Evolutionary conservation across 2,329 filamentous ascomycete species (phyloP).

Genomic region (Paecilomyces variotii): DNA sequence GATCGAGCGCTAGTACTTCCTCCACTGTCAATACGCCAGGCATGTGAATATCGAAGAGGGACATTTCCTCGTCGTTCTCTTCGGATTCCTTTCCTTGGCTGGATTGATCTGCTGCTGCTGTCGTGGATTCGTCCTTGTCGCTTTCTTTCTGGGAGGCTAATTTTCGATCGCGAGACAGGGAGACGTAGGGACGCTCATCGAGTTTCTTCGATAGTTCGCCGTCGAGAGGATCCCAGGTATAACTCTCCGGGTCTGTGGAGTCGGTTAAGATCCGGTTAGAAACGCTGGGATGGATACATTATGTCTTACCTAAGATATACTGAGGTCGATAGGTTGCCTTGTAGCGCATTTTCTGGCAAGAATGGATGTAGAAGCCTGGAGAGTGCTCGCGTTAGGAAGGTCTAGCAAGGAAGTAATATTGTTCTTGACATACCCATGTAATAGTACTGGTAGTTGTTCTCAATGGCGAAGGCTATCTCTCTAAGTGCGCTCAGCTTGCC

Average conservation of each 20-base stretch:
- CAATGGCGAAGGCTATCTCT: slow-evolving; percentile 49
- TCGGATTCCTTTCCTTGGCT: slow-evolving; percentile 7
- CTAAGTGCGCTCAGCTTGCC: slow-evolving; percentile 56
- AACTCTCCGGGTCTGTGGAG: slow-evolving; percentile 38
- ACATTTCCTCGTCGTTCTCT: slow-evolving; percentile 34
- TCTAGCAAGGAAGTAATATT: neutral
- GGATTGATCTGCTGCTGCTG: neutral
- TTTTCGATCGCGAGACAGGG: slow-evolving; percentile 32
- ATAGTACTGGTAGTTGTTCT: slow-evolving; percentile 52
- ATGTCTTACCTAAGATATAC: slow-evolving; percentile 37
- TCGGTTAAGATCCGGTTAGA: slow-evolving; percentile 1
- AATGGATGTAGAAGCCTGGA: slow-evolving; percentile 55
- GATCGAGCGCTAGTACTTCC: slow-evolving; percentile 33
- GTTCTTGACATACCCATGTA: slow-evolving; percentile 48
- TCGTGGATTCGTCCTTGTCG: slow-evolving; percentile 1
- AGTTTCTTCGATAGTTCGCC: slow-evolving; percentile 34
- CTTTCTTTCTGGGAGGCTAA: slow-evolving; percentile 3
- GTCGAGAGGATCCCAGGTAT: slow-evolving; percentile 38
- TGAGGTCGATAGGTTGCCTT: slow-evolving; percentile 41
- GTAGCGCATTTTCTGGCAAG: slow-evolving; percentile 45
- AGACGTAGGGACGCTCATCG: slow-evolving; percentile 37
- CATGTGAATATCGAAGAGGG: slow-evolving; percentile 39
- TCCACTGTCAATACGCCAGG: slow-evolving; percentile 38
- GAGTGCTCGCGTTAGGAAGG: neutral
- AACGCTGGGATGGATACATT: neutral